Percentiles rank a stretch among this genome's conserved stretches.
Conservation (phyloP, 305 asterid genomes). For the Solanum hybrid region DNA sequence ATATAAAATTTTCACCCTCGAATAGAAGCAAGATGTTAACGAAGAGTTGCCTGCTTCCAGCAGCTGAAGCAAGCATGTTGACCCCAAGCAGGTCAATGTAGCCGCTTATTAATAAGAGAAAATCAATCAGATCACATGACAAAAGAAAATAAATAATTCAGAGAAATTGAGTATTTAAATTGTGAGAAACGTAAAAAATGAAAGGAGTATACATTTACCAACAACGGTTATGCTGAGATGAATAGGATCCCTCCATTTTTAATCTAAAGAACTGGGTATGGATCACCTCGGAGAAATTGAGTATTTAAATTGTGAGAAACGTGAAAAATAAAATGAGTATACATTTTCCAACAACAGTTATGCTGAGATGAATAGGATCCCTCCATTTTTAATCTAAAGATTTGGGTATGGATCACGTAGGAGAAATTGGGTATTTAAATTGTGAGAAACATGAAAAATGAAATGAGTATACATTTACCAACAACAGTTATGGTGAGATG, state of each 20-base stretch:
- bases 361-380: background rate
- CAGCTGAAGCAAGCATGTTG: no score
- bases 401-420: background rate
- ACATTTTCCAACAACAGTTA: background rate
- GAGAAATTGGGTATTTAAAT: no score
- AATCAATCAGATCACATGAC: background rate
- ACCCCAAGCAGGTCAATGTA: no score
- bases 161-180: background rate
- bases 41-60: no score
- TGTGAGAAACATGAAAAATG: no score
- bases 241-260: background rate
- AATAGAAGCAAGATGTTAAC: no score
- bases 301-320: background rate
- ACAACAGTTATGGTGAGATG: no score
- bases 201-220: background rate
- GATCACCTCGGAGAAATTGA: background rate
- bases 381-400: background rate
- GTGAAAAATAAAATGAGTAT: background rate
- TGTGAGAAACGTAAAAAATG: background rate
- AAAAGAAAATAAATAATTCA: background rate
- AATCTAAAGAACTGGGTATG: background rate
- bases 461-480: no score
- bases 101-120: no score
- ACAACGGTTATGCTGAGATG: background rate
- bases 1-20: no score